Base-by-base conservation (phyloP, 2,329 filamentous ascomycete species). In the Magnaporthales sp. region DNA sequence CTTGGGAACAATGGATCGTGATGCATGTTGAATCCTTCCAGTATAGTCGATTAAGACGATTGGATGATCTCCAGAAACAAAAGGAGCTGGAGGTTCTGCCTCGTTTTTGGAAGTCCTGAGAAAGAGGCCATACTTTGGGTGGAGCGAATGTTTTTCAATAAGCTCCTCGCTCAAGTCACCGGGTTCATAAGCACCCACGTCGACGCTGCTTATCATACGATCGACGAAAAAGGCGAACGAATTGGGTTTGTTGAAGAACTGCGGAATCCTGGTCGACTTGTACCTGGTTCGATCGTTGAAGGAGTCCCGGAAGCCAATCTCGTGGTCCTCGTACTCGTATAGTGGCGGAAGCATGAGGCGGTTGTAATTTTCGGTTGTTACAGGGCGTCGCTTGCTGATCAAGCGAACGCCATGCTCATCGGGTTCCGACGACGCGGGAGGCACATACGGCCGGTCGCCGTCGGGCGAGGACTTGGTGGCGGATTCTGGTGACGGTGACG, bases 301-400 rank as follows among this genome's bases (percentile, higher is more conserved):
- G 4, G 83, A 85, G 70, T 87, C 85, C 26, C 83, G 80, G 73
- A 86, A 87, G 15, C 85, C 85, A 68, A 88, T 87, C 71, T 87
- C 84, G 67, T 81, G 77, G 9, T 82, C 76, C 51, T 83, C 78
- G 67, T 80, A 86, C 65, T 79, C 75, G 68, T 83, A 83, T 0
- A 79, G 69, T 7, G 76, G 76, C 11, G 84, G 84, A 60, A 85
- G 75, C 71, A 87, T 80, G 66, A 86, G 80, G 29, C 82, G 84
- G 70, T 84, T 86, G 71, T 82, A 80, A 29, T 78, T 74, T 46
- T 73, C 71, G n/a, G 72, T 73, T 64, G 78, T 77, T 31, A 74
- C 75, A 5, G 77, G 78, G 68, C 76, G 74, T 54, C 74, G 69
- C 68, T 75, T 75, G 54, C 76, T 78, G 64, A 84, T 79, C 11